Evolutionary conservation across 164 flowering plant species (phyloP).

Genomic region (Vitis cinerea): DNA sequence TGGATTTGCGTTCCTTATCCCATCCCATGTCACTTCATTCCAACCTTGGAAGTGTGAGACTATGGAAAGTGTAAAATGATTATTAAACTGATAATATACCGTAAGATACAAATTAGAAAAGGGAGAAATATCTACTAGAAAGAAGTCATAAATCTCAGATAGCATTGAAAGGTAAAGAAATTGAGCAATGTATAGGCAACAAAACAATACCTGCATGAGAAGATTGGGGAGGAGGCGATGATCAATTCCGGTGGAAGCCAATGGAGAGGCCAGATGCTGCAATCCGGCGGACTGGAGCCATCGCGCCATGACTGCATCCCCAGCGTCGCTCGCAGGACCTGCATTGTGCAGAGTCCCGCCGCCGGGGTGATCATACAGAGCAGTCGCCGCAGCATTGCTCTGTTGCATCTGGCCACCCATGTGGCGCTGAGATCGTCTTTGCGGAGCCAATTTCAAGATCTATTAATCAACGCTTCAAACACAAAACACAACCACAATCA

Average conservation of each 20-base stretch:
- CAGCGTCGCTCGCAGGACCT: slow-evolving; percentile 67
- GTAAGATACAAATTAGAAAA: no score
- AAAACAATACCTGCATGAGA: slow-evolving; percentile 74
- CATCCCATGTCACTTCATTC: no score
- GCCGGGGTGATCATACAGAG: slow-evolving; percentile 75
- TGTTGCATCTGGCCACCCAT: slow-evolving; percentile 99
- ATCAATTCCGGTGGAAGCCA: slow-evolving; percentile 79
- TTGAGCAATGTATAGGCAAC: not conserved
- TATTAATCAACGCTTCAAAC: slow-evolving; percentile 29
- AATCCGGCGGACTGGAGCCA: slow-evolving; percentile 98
- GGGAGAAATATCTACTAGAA: no score
- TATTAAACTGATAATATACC: no score
- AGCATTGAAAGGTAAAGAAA: not conserved
- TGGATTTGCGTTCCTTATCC: no score
- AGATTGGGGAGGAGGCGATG: slow-evolving; percentile 80
- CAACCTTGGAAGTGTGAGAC: no score
- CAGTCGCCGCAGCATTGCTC: slow-evolving; percentile 84
- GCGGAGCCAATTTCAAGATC: slow-evolving; percentile 89
- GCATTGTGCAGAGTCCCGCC: slow-evolving; percentile 54
- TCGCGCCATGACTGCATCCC: slow-evolving; percentile 96
- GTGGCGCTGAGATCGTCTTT: slow-evolving; percentile 92
- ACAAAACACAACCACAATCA: not conserved
- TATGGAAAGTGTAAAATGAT: no score
- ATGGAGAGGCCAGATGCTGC: slow-evolving; percentile 98
- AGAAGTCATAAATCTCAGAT: no score